Evolutionary conservation across 2,329 filamentous ascomycete genomes (phyloP), one percentile per base, ranked within the genome.

Genomic region (Colletotrichum sp.): DNA sequence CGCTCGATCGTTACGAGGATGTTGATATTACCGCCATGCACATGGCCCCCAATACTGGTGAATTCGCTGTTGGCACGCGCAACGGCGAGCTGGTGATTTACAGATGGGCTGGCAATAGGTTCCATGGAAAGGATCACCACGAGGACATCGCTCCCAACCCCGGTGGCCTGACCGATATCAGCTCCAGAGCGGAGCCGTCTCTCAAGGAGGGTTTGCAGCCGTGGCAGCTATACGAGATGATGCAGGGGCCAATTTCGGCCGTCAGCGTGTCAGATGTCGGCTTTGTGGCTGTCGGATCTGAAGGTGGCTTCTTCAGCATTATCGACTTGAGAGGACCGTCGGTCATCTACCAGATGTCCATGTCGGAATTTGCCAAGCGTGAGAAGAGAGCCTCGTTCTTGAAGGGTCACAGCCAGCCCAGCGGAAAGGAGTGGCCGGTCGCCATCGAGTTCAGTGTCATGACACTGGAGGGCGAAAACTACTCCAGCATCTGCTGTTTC

Each of bases 401-500:
- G 74, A 90, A 88, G 82, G 85, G 85, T 15, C 89, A 87, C 33
- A 85, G 82, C 66, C 83, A 86, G 29, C 82, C 88, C 7, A 82
- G 86, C 6, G 81, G 85, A 2, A 88, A 88, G 62, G 96, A 98
- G 79, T 97, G 92, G 90, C 92, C 95, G 1, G 95, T 95, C 0
- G 89, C 87, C 34, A 91, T 98, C 33, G 95, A 98, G 80, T 99
- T 98, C 84, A 95, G 95, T 67, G 95, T 98, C 61, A 93, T 99
- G 92, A 97, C 94, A 5, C 85, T 98, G 6, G 97, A 98, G 57
- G 94, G 93, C n/a, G 96, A 98, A 80, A 92, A 95, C 76, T 99
- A 98, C 81, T 98, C 97, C 2, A 98, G 95, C 79, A 98, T 99
- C 70, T 91, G 93, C 72, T 94, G 97, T 77, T 97, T 98, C 77